These are phyloP conservation scores for Trifolium fragiferum DNA, from an alignment of 306 rosid genomes.

Conservation along the genomic window DNA sequence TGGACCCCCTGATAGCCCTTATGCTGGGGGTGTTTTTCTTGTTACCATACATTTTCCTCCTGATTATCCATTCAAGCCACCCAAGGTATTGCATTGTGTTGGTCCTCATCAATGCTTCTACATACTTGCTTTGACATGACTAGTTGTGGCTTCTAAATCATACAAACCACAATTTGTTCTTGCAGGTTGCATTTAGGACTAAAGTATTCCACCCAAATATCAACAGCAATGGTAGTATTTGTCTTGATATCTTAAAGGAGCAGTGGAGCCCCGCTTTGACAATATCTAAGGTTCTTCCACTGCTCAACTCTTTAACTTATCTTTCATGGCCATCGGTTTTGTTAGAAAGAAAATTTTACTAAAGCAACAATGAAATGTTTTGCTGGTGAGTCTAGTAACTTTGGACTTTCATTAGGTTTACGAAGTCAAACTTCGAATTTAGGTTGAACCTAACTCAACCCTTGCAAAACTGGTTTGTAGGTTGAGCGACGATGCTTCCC, in stretches of 20 bases:
- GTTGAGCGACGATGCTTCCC: no score
- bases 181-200: constrained; percentile 12
- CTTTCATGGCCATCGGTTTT: neutral
- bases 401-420: no score
- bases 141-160: neutral
- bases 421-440: no score
- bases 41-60: constrained; percentile 59
- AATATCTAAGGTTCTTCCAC: neutral
- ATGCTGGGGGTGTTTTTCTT: constrained; percentile 80
- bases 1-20: constrained; percentile 90
- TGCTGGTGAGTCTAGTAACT: neutral
- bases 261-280: constrained; percentile 7
- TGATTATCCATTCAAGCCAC: constrained; percentile 10
- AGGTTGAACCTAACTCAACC: no score
- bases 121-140: neutral
- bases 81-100: neutral
- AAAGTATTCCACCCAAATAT: constrained; percentile 4
- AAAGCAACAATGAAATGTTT: neutral
- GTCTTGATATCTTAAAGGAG: constrained; percentile 4
- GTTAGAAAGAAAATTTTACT: neutral
- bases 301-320: neutral
- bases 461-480: no score
- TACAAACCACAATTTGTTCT: neutral
- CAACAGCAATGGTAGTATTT: constrained; percentile 13
- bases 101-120: neutral